A percentile compares a stretch with the other conserved stretches of the same genome.
Conservation (phyloP, 139 green algal species). For the Chlamydomonas incerta region DNA sequence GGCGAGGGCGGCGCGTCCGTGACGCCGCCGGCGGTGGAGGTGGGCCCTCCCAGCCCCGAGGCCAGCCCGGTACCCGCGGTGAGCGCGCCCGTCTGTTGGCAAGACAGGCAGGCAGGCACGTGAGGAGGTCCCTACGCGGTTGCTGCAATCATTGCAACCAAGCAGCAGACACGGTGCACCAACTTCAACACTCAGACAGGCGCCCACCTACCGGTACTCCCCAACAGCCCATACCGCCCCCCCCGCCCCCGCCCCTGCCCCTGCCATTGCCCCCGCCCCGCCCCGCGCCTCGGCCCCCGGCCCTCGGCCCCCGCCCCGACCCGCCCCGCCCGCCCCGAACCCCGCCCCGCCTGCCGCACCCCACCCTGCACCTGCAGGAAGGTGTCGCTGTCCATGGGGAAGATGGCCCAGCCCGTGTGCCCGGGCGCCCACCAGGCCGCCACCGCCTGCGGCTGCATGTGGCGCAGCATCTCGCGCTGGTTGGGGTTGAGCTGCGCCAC, state of each 20-base stretch:
- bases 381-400: slow-evolving; percentile 80
- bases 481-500: slow-evolving; percentile 74
- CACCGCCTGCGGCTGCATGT: slow-evolving; percentile 78
- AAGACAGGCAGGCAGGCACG: too few relatives aligned
- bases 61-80: neutral
- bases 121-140: too few relatives aligned
- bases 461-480: slow-evolving; percentile 82
- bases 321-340: too few relatives aligned
- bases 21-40: neutral
- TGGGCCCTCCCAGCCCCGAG: neutral
- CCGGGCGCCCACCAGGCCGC: slow-evolving; percentile 81
- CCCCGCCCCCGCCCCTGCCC: too few relatives aligned
- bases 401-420: slow-evolving; percentile 89
- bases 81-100: slow-evolving; percentile 17
- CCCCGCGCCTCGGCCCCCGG: too few relatives aligned
- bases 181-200: too few relatives aligned
- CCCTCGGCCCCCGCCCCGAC: too few relatives aligned
- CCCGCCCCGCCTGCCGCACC: neutral
- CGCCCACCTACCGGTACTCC: too few relatives aligned
- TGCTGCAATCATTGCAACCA: too few relatives aligned
- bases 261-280: too few relatives aligned
- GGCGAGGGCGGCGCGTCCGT: slow-evolving; percentile 19
- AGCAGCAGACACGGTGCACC: too few relatives aligned
- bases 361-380: slow-evolving; percentile 64
- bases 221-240: too few relatives aligned